Conservation (phyloP, 139 green algal species). For the Ulvella scutata region DNA sequence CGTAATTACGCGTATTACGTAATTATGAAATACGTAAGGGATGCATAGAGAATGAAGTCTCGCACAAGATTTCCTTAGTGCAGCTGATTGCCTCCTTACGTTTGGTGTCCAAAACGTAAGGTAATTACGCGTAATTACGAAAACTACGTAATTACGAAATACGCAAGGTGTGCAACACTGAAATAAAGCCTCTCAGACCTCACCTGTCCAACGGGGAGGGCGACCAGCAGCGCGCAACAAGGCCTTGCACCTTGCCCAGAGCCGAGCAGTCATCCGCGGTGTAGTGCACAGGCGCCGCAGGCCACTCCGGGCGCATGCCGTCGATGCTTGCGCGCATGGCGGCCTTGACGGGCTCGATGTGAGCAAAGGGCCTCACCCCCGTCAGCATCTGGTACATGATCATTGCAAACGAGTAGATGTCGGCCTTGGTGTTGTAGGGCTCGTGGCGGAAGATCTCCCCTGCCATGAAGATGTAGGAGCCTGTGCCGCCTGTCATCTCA, state of each 20-base stretch:
- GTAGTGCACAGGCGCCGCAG: neutral
- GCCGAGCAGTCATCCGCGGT: neutral
- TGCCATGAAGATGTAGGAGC: constrained; percentile 53
- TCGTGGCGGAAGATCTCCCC: constrained; percentile 40
- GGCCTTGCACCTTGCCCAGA: neutral
- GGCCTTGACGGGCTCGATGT: neutral
- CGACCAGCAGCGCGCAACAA: neutral
- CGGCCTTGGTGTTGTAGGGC: constrained; percentile 35
- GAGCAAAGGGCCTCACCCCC: neutral
- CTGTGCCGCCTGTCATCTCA: constrained; percentile 19
- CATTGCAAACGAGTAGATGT: constrained; percentile 34
- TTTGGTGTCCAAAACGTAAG: too few species aligned
- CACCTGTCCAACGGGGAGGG: too few species aligned
- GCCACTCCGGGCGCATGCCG: neutral
- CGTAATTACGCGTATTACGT: too few species aligned
- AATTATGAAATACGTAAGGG: too few species aligned
- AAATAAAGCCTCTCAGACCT: too few species aligned
- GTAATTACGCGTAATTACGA: too few species aligned
- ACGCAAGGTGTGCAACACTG: too few species aligned
- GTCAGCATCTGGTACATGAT: constrained; percentile 27
- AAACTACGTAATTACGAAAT: too few species aligned
- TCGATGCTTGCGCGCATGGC: neutral
- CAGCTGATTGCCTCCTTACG: too few species aligned
- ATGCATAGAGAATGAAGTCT: too few species aligned
- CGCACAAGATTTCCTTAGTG: too few species aligned